These are phyloP conservation scores for Hypsizygus marmoreus DNA, from an alignment of 768 basidiomycete genomes.

Conservation along the genomic window DNA sequence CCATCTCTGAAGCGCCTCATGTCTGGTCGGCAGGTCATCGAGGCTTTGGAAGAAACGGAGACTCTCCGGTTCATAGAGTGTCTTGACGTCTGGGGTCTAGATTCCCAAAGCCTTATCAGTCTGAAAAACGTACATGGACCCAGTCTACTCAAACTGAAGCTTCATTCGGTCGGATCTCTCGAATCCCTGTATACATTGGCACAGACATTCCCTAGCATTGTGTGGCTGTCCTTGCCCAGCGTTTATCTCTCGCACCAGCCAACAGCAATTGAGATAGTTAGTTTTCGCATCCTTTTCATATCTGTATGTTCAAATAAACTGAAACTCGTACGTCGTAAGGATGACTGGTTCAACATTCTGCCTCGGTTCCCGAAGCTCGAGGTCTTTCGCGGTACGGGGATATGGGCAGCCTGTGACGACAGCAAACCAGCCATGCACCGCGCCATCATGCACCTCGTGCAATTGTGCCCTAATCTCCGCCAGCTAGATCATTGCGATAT, in stretches of 20 bases:
- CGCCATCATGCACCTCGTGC: slow-evolving; percentile 40
- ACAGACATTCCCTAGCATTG: slow-evolving; percentile 38
- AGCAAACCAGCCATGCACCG: slow-evolving; percentile 41
- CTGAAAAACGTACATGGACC: slow-evolving; percentile 30
- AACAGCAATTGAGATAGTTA: slow-evolving; percentile 26
- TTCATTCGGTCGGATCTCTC: slow-evolving; percentile 31
- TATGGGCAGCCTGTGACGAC: slow-evolving; percentile 42
- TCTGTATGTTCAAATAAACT: neutral
- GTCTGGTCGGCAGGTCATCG: slow-evolving; percentile 34
- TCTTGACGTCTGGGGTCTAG: slow-evolving; percentile 33
- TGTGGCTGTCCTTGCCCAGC: slow-evolving; percentile 39
- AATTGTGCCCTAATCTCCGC: slow-evolving; percentile 40
- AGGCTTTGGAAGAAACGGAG: slow-evolving; percentile 31
- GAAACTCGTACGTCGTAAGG: slow-evolving; percentile 22
- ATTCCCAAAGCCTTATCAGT: slow-evolving; percentile 28
- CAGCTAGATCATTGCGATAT: slow-evolving; percentile 43
- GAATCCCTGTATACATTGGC: slow-evolving; percentile 33
- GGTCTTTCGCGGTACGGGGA: slow-evolving; percentile 42
- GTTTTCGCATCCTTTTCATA: slow-evolving; percentile 10
- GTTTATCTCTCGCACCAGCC: slow-evolving; percentile 20
- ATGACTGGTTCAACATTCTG: slow-evolving; percentile 41
- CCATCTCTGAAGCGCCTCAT: slow-evolving; percentile 42
- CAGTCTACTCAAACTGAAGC: slow-evolving; percentile 32
- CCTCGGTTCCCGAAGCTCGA: slow-evolving; percentile 43
- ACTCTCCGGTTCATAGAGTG: slow-evolving; percentile 33